These are phyloP conservation scores for Coemansia sp. DNA, from an alignment of 192 early-diverging fungal genomes.

Conservation along the genomic window DNA sequence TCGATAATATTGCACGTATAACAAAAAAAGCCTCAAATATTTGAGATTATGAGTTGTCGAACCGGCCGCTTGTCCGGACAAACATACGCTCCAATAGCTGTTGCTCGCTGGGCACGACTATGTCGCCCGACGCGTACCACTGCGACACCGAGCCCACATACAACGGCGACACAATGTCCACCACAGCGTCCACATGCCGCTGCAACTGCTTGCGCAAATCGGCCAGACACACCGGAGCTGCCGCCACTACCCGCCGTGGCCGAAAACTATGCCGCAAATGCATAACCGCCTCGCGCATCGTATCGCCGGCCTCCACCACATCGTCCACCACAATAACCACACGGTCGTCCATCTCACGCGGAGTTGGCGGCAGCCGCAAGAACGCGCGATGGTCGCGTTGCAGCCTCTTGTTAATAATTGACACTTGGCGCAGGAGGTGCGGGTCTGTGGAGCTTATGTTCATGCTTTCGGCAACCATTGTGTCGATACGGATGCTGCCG, in stretches of 20 bases:
- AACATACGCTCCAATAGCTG: slow-evolving; percentile 28
- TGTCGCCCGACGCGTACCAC: slow-evolving; percentile 38
- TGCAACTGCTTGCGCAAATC: slow-evolving; percentile 45
- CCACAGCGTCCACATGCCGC: slow-evolving; percentile 37
- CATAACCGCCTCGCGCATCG: slow-evolving; percentile 52
- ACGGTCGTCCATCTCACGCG: slow-evolving; percentile 14
- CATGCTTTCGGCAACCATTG: slow-evolving; percentile 33
- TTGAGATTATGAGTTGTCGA: slow-evolving; percentile 3
- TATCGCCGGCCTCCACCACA: slow-evolving; percentile 52
- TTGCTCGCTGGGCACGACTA: slow-evolving; percentile 26
- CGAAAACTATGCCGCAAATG: slow-evolving; percentile 42
- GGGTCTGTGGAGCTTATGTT: slow-evolving; percentile 12
- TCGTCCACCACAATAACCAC: slow-evolving; percentile 54
- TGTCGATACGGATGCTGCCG: slow-evolving; percentile 51
- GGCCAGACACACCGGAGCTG: slow-evolving; percentile 53
- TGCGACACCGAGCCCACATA: slow-evolving; percentile 34
- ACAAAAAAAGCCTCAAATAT: not conserved
- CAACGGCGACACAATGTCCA: slow-evolving; percentile 50
- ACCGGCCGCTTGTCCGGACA: slow-evolving; percentile 6
- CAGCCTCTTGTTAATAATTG: slow-evolving; percentile 17
- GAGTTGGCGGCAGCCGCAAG: slow-evolving; percentile 1
- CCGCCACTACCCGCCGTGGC: slow-evolving; percentile 36
- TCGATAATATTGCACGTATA: not conserved
- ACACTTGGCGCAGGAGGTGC: slow-evolving; percentile 15
- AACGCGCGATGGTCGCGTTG: slow-evolving; percentile 32